Conservation (phyloP, 2,329 filamentous ascomycete genomes). For the Ambrosiella beaveri region DNA sequence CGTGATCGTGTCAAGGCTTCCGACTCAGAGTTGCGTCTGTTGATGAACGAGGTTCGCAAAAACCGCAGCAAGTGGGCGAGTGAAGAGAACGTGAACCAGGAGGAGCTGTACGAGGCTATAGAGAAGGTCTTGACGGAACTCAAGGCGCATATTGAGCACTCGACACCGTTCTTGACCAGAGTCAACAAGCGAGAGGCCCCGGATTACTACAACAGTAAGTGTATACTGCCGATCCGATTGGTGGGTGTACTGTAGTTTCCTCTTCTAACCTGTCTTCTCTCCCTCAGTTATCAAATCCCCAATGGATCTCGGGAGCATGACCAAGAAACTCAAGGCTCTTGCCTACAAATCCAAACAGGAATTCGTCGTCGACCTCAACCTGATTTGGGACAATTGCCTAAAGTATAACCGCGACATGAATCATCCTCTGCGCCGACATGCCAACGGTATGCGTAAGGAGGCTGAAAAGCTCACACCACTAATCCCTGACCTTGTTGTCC, state of each 20-base stretch:
- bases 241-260: background rate
- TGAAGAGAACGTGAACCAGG: conserved; percentile 92
- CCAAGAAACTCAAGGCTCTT: conserved; percentile 79
- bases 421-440: conserved; percentile 79
- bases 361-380: conserved; percentile 79
- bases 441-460: conserved; percentile 90
- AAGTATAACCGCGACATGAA: conserved; percentile 85
- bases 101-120: conserved; percentile 89
- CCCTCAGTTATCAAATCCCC: conserved; percentile 72
- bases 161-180: conserved; percentile 80
- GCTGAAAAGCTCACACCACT: conserved; percentile 90
- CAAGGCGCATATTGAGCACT: conserved; percentile 94
- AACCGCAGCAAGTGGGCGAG: conserved; percentile 98
- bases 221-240: background rate
- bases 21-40: conserved; percentile 73
- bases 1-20: conserved; percentile 78
- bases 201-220: conserved; percentile 78
- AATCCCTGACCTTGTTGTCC: conserved; percentile 81
- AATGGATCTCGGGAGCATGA: conserved; percentile 97
- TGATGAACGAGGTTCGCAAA: conserved; percentile 96
- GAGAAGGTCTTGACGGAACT: conserved; percentile 95
- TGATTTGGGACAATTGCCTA: conserved; percentile 95
- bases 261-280: background rate
- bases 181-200: conserved; percentile 96
- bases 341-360: conserved; percentile 81